Evolutionary conservation across 1,284 basidiomycete species (phyloP), one percentile per base, ranked within the genome.

Genomic region (Cutaneotrichosporon dermatis): DNA sequence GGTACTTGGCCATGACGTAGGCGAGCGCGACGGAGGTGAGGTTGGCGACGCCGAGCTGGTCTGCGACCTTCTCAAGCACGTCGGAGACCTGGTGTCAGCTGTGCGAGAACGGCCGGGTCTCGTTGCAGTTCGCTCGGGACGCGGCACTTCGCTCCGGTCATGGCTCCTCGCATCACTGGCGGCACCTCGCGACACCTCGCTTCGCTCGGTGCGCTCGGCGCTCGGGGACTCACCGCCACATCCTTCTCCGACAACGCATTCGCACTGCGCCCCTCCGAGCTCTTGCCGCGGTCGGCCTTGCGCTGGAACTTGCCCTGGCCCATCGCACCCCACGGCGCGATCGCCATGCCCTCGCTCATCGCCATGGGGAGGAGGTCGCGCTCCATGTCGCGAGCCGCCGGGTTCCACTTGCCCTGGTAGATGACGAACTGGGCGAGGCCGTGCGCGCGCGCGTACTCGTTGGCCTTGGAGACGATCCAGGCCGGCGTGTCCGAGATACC

Each of bases 351-450:
- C 54, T 81, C 79, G 57, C 63, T 68, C 39, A 76, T 75, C 51
- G 72, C 76, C 84, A 86, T 85, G 6, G 84, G 84, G 51, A 86
- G 79, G 61, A 86, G 82, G n/a, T 86, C 84, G n/a, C 83, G 78
- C 73, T 85, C 84, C 57, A 85, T 77, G 60, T 83, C 82, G 46
- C 83, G 60, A 10, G 49, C 51, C 2, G 48, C 54, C 46, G 84
- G 75, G 64, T 79, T 83, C 82, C 82, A 86, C 11, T 68, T 65
- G 25, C 83, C 85, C 71, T 85, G 83, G 57, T 84, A 86, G 57
- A 86, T 75, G 44, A 81, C 79, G 63, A 86, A 86, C 6, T 80
- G 83, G 0, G 82, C 80, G 70, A 82, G 77, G 6, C 79, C 81
- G 52, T 81, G 74, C 15, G 76, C 73, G 69, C 61, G 56, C 12